A percentile compares a stretch with the other conserved stretches of the same genome.
These are phyloP conservation scores for Coemansia furcata DNA, from an alignment of 192 early-diverging fungal genomes.

Conservation along the genomic window DNA sequence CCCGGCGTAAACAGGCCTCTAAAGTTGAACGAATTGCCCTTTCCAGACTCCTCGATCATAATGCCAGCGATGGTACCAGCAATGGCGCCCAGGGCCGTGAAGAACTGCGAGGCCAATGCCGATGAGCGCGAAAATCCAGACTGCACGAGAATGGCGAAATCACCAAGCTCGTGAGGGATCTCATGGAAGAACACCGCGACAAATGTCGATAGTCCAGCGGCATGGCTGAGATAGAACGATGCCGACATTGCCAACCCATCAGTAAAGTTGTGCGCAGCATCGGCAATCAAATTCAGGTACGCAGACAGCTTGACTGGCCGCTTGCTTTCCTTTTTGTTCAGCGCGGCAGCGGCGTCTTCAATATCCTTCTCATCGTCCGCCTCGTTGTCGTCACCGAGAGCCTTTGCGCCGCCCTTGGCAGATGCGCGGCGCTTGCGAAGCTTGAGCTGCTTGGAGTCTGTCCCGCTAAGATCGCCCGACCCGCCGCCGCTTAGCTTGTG, in stretches of 20 bases:
- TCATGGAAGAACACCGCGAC: conserved; percentile 88
- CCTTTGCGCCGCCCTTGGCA: conserved; percentile 1
- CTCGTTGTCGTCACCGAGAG: conserved; percentile 31
- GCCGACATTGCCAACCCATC: conserved; percentile 83
- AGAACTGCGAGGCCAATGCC: conserved; percentile 77
- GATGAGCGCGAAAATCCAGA: conserved; percentile 72
- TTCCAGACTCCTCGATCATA: conserved; percentile 67
- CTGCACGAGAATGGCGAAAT: conserved; percentile 84
- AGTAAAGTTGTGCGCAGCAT: conserved; percentile 82
- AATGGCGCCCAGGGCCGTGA: conserved; percentile 79
- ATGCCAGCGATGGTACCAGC: conserved; percentile 75
- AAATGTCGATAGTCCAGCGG: conserved; percentile 79
- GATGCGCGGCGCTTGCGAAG: conserved; percentile 28
- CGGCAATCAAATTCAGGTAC: conserved; percentile 80
- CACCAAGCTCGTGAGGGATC: conserved; percentile 86
- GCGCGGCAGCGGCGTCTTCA: conserved; percentile 1
- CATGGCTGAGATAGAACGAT: conserved; percentile 78
- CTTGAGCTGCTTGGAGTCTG: conserved; percentile 17
- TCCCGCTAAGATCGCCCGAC: conserved; percentile 21
- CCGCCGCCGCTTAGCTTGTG: conserved; percentile 14
- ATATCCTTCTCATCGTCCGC: conserved; percentile 49
- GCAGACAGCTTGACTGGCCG: conserved; percentile 65
- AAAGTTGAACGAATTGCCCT: conserved; percentile 36
- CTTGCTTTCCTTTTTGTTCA: conserved; percentile 11
- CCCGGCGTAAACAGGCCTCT: conserved; percentile 27